A percentile compares a stretch with the other conserved stretches of the same genome.
Conservation (phyloP, 345 rosid species). For the Boechera retrofracta region DNA sequence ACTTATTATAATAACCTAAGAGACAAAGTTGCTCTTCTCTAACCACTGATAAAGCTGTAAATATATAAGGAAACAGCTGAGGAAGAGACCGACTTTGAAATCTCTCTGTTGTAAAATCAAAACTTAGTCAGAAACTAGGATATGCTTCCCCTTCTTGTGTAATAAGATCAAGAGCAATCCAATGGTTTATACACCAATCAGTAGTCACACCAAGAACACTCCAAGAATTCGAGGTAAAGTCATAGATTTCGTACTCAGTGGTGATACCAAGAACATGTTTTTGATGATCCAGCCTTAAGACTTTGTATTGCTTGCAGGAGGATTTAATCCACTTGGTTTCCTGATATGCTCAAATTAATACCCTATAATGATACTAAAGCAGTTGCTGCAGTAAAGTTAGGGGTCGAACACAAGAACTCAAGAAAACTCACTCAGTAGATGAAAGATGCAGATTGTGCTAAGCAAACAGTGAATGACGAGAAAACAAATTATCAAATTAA, state of each 20-base stretch:
- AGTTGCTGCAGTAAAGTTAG: no score
- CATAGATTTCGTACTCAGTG: not conserved
- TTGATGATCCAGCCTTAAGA: not conserved
- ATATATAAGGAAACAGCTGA: not conserved
- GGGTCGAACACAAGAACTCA: no score
- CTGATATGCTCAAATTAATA: no score
- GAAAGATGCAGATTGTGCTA: no score
- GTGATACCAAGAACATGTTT: not conserved
- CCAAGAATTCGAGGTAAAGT: constrained; percentile 7
- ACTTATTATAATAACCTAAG: not conserved
- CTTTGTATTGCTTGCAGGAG: constrained; percentile 15
- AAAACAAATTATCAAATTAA: no score
- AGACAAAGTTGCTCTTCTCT: not conserved
- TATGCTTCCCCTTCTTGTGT: no score
- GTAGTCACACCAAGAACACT: not conserved
- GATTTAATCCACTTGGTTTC: not conserved
- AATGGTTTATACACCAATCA: not conserved
- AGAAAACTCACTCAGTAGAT: no score
- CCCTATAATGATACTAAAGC: no score
- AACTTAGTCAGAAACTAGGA: not conserved
- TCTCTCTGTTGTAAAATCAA: not conserved
- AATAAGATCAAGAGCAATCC: not conserved
- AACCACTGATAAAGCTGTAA: not conserved
- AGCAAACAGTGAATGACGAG: no score
- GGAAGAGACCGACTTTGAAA: constrained; percentile 1